These are phyloP conservation scores for Heterobasidion annosum DNA, from an alignment of 1,284 basidiomycete species.

Conservation along the genomic window DNA sequence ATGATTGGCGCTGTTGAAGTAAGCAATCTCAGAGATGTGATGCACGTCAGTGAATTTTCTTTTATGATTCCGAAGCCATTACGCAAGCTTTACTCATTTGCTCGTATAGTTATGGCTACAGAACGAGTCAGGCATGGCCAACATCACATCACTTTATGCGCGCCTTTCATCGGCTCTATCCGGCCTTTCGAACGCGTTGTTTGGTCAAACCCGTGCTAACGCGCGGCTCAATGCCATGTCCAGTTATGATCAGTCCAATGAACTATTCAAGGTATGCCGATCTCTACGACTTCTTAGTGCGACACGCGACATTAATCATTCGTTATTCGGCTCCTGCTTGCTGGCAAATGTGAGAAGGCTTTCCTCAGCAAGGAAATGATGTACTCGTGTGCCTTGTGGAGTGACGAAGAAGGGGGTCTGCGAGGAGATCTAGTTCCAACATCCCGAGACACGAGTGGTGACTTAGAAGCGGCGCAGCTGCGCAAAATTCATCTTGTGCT, in stretches of 20 bases:
- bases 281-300: constrained; percentile 17
- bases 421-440: constrained; percentile 40
- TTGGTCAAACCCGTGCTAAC: constrained; percentile 73
- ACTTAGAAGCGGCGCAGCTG: constrained; percentile 75
- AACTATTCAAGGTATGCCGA: constrained; percentile 54
- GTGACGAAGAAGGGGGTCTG: constrained; percentile 61
- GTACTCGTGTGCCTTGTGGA: constrained; percentile 84
- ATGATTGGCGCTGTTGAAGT: constrained; percentile 79
- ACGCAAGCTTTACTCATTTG: neutral
- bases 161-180: constrained; percentile 62
- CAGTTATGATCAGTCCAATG: constrained; percentile 86
- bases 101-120: constrained; percentile 70
- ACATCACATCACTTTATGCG: constrained; percentile 56
- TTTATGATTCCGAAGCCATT: neutral
- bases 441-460: constrained; percentile 38
- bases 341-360: constrained; percentile 29
- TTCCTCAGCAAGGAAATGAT: constrained; percentile 89
- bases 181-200: constrained; percentile 68
- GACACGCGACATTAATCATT: neutral
- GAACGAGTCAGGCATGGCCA: constrained; percentile 65
- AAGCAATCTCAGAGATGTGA: constrained; percentile 61
- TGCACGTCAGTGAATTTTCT: constrained; percentile 53
- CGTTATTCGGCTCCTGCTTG: neutral
- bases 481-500: constrained; percentile 79
- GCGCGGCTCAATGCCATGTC: constrained; percentile 80